A percentile compares a stretch with the other conserved stretches of the same genome.
phyloP scores from a whole-genome alignment of 2,329 filamentous ascomycete genomes.

The Verticillium nonalfalfae region DNA sequence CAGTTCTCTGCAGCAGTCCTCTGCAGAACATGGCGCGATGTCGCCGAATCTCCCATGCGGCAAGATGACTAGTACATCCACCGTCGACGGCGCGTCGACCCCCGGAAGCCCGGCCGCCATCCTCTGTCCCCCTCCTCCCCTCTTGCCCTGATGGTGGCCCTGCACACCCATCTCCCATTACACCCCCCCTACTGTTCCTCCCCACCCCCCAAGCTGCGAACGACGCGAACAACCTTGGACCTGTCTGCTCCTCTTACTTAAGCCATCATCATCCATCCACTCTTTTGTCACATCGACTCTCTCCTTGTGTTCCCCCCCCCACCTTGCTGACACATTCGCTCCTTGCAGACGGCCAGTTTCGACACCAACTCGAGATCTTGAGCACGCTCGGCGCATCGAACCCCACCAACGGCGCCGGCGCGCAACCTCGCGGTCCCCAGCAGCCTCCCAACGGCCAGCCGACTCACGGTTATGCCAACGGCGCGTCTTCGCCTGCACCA shows the following conservation, averaged over 20 bases:
- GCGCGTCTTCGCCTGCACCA: conserved; percentile 24
- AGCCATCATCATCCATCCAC: background rate
- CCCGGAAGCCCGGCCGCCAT: background rate
- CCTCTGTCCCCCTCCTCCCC: background rate
- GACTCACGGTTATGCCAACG: conserved; percentile 38
- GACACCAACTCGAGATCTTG: conserved; percentile 36
- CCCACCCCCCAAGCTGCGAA: background rate
- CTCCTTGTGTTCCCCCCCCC: background rate
- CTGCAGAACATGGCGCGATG: no score
- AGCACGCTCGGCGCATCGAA: conserved; percentile 28
- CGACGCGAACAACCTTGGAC: no score
- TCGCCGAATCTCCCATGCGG: no score
- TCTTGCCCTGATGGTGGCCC: background rate
- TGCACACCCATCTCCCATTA: background rate
- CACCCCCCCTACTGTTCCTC: background rate
- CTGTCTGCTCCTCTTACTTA: background rate
- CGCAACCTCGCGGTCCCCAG: conserved; percentile 15
- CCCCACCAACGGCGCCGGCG: conserved; percentile 20
- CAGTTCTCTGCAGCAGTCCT: no score
- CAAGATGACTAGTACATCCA: no score
- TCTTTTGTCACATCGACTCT: background rate
- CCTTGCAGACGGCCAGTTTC: conserved; percentile 22
- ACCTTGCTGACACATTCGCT: conserved; percentile 1
- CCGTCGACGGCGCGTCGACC: background rate
- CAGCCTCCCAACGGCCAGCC: conserved; percentile 23